phyloP scores from a whole-genome alignment of 2,329 filamentous ascomycete genomes.

The Talaromyces rugulosus region DNA sequence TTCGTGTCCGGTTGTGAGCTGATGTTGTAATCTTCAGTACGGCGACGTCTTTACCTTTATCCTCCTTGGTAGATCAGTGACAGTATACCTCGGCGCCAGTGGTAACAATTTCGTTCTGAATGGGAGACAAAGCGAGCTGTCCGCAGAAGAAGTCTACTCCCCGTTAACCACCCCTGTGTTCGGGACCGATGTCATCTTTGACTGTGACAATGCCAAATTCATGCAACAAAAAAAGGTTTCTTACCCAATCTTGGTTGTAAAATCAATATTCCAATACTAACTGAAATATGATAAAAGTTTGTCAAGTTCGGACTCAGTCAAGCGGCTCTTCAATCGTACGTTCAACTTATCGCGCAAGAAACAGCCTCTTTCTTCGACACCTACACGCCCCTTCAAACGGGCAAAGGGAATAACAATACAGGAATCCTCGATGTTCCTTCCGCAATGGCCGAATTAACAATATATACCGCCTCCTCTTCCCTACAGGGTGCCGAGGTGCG shows the following conservation, averaged over 20 bases:
- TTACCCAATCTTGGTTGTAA: background rate
- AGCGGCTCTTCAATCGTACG: conserved; percentile 64
- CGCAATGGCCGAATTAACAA: conserved; percentile 79
- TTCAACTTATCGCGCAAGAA: conserved; percentile 72
- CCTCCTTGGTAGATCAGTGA: conserved; percentile 83
- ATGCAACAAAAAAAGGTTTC: conserved; percentile 93
- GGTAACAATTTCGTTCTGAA: conserved; percentile 92
- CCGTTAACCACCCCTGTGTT: conserved; percentile 70
- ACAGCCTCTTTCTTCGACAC: conserved; percentile 68
- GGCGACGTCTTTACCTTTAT: conserved; percentile 89
- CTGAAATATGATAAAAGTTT: conserved; percentile 38
- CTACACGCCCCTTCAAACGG: conserved; percentile 53
- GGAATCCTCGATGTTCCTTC: conserved; percentile 69
- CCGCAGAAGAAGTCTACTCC: conserved; percentile 85
- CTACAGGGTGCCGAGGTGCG: conserved; percentile 83
- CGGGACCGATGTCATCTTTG: conserved; percentile 82
- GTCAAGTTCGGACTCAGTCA: conserved; percentile 62
- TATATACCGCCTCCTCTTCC: conserved; percentile 82
- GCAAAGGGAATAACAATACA: conserved; percentile 39
- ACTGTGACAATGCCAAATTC: conserved; percentile 84
- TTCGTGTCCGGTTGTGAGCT: background rate
- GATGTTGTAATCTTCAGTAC: conserved; percentile 50
- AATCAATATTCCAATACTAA: background rate
- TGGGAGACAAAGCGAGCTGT: conserved; percentile 83
- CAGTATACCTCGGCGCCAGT: conserved; percentile 73